phyloP scores from a whole-genome alignment of 768 basidiomycete species.

The Rhodotorula kratochvilovae region DNA sequence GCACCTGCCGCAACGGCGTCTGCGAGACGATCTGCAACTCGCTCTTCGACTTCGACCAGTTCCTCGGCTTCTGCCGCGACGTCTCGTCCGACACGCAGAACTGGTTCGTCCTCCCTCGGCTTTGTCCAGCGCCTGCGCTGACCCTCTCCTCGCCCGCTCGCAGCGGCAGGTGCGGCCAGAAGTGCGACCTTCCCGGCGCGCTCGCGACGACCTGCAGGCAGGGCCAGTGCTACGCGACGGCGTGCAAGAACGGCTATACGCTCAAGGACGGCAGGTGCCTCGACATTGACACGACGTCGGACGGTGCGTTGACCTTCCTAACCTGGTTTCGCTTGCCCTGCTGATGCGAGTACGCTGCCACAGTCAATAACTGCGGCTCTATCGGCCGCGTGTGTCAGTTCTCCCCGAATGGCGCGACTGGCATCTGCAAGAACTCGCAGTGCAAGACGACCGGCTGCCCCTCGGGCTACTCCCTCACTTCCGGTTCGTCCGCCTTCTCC shows the following conservation, averaged over 20 bases:
- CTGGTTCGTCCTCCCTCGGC: constrained; percentile 6
- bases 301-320: constrained; percentile 7
- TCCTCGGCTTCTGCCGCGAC: constrained; percentile 27
- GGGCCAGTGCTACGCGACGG: constrained; percentile 17
- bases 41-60: constrained; percentile 29
- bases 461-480: constrained; percentile 15
- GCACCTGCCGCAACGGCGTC: constrained; percentile 17
- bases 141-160: neutral
- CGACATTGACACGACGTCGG: constrained; percentile 1
- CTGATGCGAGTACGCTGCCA: too few relatives aligned
- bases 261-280: constrained; percentile 23
- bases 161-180: constrained; percentile 1
- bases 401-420: constrained; percentile 21
- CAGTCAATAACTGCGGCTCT: constrained; percentile 34
- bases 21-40: constrained; percentile 12
- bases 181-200: constrained; percentile 19
- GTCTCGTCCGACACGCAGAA: constrained; percentile 19
- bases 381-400: constrained; percentile 22
- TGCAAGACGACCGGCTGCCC: constrained; percentile 23
- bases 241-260: constrained; percentile 11
- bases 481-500: neutral
- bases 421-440: constrained; percentile 11
- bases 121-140: neutral
- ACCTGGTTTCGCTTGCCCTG: too few relatives aligned
- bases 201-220: constrained; percentile 10